Evolutionary conservation across 345 rosid species (phyloP).

Genomic region (Hypericum androsaemum): DNA sequence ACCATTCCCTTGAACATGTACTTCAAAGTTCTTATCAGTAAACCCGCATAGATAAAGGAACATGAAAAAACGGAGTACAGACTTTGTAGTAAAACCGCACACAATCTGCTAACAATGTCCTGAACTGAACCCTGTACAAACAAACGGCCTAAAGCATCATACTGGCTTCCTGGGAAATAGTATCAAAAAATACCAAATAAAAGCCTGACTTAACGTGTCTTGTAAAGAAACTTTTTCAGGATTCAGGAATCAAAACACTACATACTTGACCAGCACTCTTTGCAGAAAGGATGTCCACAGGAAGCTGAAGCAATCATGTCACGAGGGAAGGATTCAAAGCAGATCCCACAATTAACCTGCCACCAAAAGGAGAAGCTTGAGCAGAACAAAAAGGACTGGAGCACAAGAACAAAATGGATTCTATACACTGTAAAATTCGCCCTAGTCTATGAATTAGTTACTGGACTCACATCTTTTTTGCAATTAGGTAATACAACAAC

Average conservation of each 20-base stretch:
- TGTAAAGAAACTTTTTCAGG: background rate
- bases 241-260: slow-evolving; percentile 1
- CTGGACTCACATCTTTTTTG: slow-evolving; percentile 45
- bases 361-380: slow-evolving; percentile 10
- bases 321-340: slow-evolving; percentile 50
- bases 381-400: background rate
- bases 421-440: slow-evolving; percentile 1
- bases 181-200: too few species aligned
- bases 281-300: slow-evolving; percentile 97
- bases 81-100: too few species aligned
- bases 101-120: too few species aligned
- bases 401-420: too few species aligned
- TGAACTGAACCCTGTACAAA: too few species aligned
- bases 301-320: slow-evolving; percentile 52
- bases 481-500: slow-evolving; percentile 40
- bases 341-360: slow-evolving; percentile 83
- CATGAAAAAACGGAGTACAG: too few species aligned
- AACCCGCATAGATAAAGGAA: too few species aligned
- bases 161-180: background rate
- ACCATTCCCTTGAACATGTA: too few species aligned
- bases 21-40: too few species aligned
- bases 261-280: slow-evolving; percentile 79
- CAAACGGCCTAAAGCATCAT: too few species aligned
- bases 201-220: background rate
- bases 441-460: slow-evolving; percentile 6